Conservation (phyloP, 2,329 filamentous ascomycete genomes). For the Phyllosticta citribraziliensis region DNA sequence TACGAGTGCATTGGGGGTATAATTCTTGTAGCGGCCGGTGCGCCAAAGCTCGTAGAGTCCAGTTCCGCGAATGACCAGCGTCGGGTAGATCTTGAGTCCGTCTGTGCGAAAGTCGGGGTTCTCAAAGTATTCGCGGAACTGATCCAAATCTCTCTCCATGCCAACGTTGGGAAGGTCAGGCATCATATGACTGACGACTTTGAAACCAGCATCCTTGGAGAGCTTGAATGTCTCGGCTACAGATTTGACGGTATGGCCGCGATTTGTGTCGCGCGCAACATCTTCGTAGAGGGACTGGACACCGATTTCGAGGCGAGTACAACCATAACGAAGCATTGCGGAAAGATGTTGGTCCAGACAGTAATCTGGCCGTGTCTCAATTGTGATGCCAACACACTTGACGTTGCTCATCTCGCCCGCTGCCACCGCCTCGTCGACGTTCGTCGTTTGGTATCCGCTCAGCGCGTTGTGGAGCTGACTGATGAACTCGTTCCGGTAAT, state of each 20-base stretch:
- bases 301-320: conserved; percentile 85
- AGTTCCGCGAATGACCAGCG: conserved; percentile 90
- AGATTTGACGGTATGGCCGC: conserved; percentile 88
- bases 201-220: conserved; percentile 97
- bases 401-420: conserved; percentile 94
- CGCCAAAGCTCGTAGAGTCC: conserved; percentile 96
- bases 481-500: conserved; percentile 89
- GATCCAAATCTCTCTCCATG: conserved; percentile 94
- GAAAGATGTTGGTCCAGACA: conserved; percentile 92
- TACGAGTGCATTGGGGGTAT: conserved; percentile 92
- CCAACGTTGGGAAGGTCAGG: conserved; percentile 95
- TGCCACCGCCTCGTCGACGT: conserved; percentile 90
- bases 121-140: conserved; percentile 96
- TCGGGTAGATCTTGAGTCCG: conserved; percentile 95
- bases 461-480: conserved; percentile 93
- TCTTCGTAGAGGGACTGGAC: conserved; percentile 97
- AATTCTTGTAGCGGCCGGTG: conserved; percentile 95
- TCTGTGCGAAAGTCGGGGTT: conserved; percentile 94
- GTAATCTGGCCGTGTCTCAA: conserved; percentile 94
- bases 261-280: conserved; percentile 94
- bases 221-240: conserved; percentile 95
- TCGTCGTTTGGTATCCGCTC: conserved; percentile 86
- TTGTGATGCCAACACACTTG: conserved; percentile 97
- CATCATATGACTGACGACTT: conserved; percentile 99
- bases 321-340: conserved; percentile 95